Base-by-base conservation (phyloP, 495 filamentous ascomycete genomes). In the Aspergillus steynii region DNA sequence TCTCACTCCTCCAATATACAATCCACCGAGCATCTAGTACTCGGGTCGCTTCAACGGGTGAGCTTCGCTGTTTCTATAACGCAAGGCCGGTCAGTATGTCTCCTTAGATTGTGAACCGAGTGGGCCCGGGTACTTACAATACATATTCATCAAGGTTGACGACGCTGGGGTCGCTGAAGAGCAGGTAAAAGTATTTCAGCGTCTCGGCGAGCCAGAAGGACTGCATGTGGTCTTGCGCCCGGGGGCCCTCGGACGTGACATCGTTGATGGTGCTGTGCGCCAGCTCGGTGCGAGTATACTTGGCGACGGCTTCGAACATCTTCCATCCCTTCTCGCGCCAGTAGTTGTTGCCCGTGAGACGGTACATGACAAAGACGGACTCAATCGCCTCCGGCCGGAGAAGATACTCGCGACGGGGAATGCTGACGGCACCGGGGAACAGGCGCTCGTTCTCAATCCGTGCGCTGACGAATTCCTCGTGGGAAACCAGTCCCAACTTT, bases 361-460 rank as follows among this genome's bases (percentile, higher is more conserved):
- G 90, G 79, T 90, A 96, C 89, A 96, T 92, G 79, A 96, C 93
- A 82, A 92, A 97, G 14, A 97, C 91, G 1, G 91, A 96, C 72
- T 97, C 93, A 64, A 97, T 96, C 3, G 93, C 93, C 79, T 97
- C 93, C 50, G 93, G 93, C 50, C 91, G 93, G 59, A 97, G 83
- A 58, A 94, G 88, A 70, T 97, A 97, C 49, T 83, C 80, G 29
- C 77, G 76, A 42, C 76, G 78, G 7, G 68, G 73, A 55, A 96
- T 83, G 25, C 70, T 74, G 3, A 80, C 77, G 66, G 92, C 86
- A 8, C 93, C 93, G 2, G 81, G 72, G 2, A 89, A 88, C 9
- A 96, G 71, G 15, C 80, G 76, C 48, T 90, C 85, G n/a, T 80
- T 77, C 61, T 77, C 56, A 59, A 94, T 86, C 26, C 78, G 79